Evolutionary conservation across 2,329 filamentous ascomycete species (phyloP), one percentile per base, ranked within the genome.

Genomic region (Fusarium mexicanum): DNA sequence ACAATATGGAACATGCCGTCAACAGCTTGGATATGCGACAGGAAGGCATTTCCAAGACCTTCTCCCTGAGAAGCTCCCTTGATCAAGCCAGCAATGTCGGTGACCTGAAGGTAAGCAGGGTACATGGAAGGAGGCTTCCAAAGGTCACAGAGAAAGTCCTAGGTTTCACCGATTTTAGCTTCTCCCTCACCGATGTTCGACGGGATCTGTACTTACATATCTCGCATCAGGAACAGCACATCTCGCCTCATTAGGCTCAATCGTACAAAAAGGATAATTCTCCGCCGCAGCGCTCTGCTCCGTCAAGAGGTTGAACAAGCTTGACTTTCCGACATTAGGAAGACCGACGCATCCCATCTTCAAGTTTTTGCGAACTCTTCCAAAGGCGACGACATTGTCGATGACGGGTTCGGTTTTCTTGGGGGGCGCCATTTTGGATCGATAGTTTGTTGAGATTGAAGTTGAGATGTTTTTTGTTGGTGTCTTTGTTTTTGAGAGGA

Each of bases 291-390:
- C 84, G 75, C 81, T 85, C 79, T 86, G 84, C 77, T 85, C 82
- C 7, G 84, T 86, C 78, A 86, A 79, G 40, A 86, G 81, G 48
- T 86, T 86, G 78, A 86, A 86, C 69, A 86, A 71, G 51, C 81
- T 84, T n/a, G 82, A 84, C 71, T 86, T 86, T 55, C 84, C 84
- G 57, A 86, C 84, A 61, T 86, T 86, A 44, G 84, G 84, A 57
- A 86, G 78, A 50, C 84, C 84, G 37, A 86, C 84, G 71, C 84
- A 85, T 64, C 84, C 84, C 84, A 86, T 86, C 76, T 86, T 86
- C 17, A 86, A 80, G 76, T 85, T 85, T 74, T 84, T 84, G 65
- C 81, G 77, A 66, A 85, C 84, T 54, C 84, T 78, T 10, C 84
- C 84, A 62, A 86, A 86, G 29, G 84, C 84, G 37, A 85, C 83